Evolutionary conservation across 129 eudicot genomes (phyloP).

Genomic region (Erigeron canadensis): DNA sequence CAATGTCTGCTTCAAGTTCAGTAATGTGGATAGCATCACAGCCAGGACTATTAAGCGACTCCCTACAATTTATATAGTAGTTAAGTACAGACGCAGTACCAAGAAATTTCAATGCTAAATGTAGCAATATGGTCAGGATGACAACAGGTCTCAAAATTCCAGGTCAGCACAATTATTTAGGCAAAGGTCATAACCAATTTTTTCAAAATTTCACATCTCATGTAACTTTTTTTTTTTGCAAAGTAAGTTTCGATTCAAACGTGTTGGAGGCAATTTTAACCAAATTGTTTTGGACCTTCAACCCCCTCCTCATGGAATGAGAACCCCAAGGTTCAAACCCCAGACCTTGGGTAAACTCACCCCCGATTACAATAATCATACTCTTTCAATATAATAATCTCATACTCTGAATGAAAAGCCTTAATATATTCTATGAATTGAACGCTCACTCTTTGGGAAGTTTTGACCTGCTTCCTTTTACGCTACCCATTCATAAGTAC

Average conservation of each 20-base stretch:
- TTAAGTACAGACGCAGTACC: not conserved
- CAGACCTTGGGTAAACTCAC: too few species aligned
- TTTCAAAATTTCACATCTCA: not conserved
- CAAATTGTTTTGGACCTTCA: too few species aligned
- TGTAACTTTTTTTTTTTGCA: too few species aligned
- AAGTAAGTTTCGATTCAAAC: too few species aligned
- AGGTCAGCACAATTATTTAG: not conserved
- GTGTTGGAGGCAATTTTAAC: too few species aligned
- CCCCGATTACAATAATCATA: not conserved
- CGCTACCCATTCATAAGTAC: not conserved
- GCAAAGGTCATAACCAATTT: not conserved
- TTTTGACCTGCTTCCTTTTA: not conserved
- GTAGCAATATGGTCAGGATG: not conserved
- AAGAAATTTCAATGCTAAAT: not conserved
- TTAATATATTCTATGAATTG: not conserved
- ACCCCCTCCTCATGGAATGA: too few species aligned
- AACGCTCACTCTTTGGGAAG: not conserved
- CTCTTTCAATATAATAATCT: not conserved
- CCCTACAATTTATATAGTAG: conserved; percentile 55
- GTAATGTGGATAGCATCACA: conserved; percentile 95
- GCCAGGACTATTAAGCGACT: conserved; percentile 71
- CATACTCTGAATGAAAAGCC: not conserved
- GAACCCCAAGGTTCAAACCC: too few species aligned
- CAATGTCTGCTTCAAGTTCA: conserved; percentile 55
- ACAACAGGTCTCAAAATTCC: not conserved